These are phyloP conservation scores for Colletotrichum costaricense DNA, from an alignment of 2,329 filamentous ascomycete species.

Conservation along the genomic window DNA sequence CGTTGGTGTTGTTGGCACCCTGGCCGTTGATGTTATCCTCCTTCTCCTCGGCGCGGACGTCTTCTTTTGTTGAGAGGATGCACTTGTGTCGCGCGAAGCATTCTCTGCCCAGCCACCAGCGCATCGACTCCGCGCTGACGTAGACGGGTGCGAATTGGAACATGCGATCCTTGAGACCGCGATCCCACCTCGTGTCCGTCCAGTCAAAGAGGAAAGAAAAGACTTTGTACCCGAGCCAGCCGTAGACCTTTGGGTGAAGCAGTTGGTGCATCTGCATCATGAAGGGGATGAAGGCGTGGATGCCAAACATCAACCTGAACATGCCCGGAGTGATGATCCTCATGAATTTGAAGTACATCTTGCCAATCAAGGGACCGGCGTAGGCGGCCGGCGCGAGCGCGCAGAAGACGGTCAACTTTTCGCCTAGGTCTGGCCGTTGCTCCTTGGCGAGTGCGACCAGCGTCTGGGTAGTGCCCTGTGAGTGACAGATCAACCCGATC, in stretches of 20 bases:
- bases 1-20: conserved; percentile 51
- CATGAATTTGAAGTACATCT: conserved; percentile 95
- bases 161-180: conserved; percentile 80
- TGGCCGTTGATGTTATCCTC: conserved; percentile 63
- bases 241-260: conserved; percentile 77
- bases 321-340: conserved; percentile 78
- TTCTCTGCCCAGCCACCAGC: conserved; percentile 93
- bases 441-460: conserved; percentile 91
- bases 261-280: conserved; percentile 87
- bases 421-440: conserved; percentile 85
- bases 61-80: conserved; percentile 83
- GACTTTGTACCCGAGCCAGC: conserved; percentile 85
- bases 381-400: conserved; percentile 92
- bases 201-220: conserved; percentile 92
- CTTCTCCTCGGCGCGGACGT: conserved; percentile 70
- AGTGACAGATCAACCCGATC: conserved; percentile 86
- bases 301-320: conserved; percentile 88
- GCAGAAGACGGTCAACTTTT: conserved; percentile 89
- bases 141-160: conserved; percentile 95
- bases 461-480: conserved; percentile 90
- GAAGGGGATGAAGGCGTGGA: conserved; percentile 91
- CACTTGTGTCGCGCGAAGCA: conserved; percentile 86
- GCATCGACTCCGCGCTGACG: conserved; percentile 89
- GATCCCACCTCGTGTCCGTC: conserved; percentile 88
- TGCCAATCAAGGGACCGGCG: conserved; percentile 85